phyloP scores from a whole-genome alignment of 2,329 filamentous ascomycete species.

The Bimuria novae-zelandiae region DNA sequence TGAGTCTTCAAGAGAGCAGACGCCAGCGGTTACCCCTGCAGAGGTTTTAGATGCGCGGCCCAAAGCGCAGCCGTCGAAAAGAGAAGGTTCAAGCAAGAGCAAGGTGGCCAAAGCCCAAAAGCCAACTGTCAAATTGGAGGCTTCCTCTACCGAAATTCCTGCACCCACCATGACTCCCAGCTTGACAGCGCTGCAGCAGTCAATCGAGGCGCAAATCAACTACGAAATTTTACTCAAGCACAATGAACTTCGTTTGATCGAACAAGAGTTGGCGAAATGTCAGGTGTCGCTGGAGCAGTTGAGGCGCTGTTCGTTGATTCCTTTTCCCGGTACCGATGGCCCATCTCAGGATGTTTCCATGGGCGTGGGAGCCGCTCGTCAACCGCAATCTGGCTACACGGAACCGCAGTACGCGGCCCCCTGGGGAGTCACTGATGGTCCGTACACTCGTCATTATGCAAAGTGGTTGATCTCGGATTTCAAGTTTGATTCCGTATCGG shows the following conservation, averaged over 20 bases:
- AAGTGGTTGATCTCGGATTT: slow-evolving; percentile 93
- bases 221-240: slow-evolving; percentile 94
- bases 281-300: slow-evolving; percentile 92
- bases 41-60: slow-evolving; percentile 31
- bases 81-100: slow-evolving; percentile 38
- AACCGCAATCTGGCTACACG: slow-evolving; percentile 63
- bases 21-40: slow-evolving; percentile 24
- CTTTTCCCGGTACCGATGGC: slow-evolving; percentile 75
- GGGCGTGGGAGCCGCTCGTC: slow-evolving; percentile 74
- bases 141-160: slow-evolving; percentile 25
- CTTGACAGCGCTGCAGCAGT: slow-evolving; percentile 64
- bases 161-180: slow-evolving; percentile 33
- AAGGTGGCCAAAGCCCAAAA: slow-evolving; percentile 31
- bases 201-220: slow-evolving; percentile 84
- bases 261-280: slow-evolving; percentile 95
- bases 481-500: slow-evolving; percentile 69
- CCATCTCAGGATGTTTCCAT: slow-evolving; percentile 71
- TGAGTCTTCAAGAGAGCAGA: slow-evolving; percentile 21
- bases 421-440: slow-evolving; percentile 88
- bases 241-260: slow-evolving; percentile 88
- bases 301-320: slow-evolving; percentile 87
- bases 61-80: slow-evolving; percentile 35
- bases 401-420: slow-evolving; percentile 80
- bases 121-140: slow-evolving; percentile 25
- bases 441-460: slow-evolving; percentile 91